Conservation (phyloP, 805 yeast species). For the Kazachstania viticola region DNA sequence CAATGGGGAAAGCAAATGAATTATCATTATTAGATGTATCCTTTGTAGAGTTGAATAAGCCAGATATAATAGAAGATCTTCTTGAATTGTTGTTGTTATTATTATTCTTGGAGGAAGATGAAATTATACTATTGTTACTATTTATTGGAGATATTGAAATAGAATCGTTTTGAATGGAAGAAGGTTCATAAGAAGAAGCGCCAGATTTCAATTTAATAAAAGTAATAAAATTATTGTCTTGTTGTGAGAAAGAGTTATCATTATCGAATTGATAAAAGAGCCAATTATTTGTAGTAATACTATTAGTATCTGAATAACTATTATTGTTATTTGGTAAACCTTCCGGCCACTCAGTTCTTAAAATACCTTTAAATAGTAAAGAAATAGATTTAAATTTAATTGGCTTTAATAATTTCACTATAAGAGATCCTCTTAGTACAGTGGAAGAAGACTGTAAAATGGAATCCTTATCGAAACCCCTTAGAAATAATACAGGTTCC, state of each 20-base stretch:
- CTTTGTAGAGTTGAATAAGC: background rate
- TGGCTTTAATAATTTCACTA: slow-evolving; percentile 55
- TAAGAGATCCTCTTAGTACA: slow-evolving; percentile 64
- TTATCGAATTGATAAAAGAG: slow-evolving; percentile 59
- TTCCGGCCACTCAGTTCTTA: slow-evolving; percentile 90
- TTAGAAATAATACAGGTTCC: slow-evolving; percentile 65
- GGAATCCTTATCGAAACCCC: slow-evolving; percentile 52
- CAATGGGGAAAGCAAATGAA: slow-evolving; percentile 44
- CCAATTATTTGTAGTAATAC: slow-evolving; percentile 72
- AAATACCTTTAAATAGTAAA: slow-evolving; percentile 49
- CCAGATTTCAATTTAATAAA: background rate
- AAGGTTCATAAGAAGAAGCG: background rate
- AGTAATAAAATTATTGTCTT: background rate
- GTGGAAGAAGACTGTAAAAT: slow-evolving; percentile 2
- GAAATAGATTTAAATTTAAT: slow-evolving; percentile 52
- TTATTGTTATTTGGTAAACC: slow-evolving; percentile 48
- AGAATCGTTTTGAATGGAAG: too few relatives aligned
- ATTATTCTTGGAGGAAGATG: background rate
- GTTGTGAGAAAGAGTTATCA: background rate
- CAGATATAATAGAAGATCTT: slow-evolving; percentile 1
- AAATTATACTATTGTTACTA: background rate
- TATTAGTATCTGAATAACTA: slow-evolving; percentile 40
- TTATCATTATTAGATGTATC: background rate
- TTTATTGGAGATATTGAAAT: background rate
- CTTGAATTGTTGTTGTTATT: background rate